Evolutionary conservation across 768 basidiomycete genomes (phyloP).

Genomic region (Coprinopsis strossmayeri): DNA sequence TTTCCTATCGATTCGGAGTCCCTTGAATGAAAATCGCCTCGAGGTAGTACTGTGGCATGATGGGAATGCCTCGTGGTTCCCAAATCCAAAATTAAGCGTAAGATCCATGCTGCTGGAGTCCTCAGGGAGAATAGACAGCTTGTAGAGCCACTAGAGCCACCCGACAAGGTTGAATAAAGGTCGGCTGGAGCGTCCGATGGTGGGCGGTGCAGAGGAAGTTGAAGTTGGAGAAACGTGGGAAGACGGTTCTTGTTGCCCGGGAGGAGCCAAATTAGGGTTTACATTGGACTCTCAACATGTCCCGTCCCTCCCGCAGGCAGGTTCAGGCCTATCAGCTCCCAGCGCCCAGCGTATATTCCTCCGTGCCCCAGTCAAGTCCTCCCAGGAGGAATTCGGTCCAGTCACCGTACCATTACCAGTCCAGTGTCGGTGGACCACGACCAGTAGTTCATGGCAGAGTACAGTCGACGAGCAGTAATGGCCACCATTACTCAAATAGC

Average conservation of each 20-base stretch:
- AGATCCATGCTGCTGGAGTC: too few species aligned
- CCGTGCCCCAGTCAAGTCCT: constrained; percentile 56
- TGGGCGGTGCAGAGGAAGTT: not conserved
- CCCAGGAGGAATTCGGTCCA: constrained; percentile 7
- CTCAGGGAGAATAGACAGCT: too few species aligned
- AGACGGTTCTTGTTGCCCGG: constrained; percentile 8
- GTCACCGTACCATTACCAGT: not conserved
- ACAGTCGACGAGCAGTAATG: constrained; percentile 6
- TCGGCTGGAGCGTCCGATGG: not conserved
- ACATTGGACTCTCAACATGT: too few species aligned
- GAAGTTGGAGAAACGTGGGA: constrained; percentile 11
- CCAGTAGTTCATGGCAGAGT: constrained; percentile 9
- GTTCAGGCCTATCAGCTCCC: constrained; percentile 37
- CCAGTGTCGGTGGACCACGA: not conserved
- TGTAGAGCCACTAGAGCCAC: too few species aligned
- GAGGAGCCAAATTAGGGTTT: too few species aligned
- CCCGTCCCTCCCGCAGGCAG: constrained; percentile 29
- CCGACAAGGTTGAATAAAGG: too few species aligned
- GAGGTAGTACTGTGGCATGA: not conserved
- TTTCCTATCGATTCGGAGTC: not conserved
- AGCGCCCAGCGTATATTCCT: constrained; percentile 49
- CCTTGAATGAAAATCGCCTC: not conserved
- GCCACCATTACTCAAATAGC: constrained; percentile 4
- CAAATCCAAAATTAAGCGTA: not conserved
- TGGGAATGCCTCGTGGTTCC: not conserved